phyloP scores from a whole-genome alignment of 2,329 filamentous ascomycete species.

The Keithomyces neogunnii region DNA sequence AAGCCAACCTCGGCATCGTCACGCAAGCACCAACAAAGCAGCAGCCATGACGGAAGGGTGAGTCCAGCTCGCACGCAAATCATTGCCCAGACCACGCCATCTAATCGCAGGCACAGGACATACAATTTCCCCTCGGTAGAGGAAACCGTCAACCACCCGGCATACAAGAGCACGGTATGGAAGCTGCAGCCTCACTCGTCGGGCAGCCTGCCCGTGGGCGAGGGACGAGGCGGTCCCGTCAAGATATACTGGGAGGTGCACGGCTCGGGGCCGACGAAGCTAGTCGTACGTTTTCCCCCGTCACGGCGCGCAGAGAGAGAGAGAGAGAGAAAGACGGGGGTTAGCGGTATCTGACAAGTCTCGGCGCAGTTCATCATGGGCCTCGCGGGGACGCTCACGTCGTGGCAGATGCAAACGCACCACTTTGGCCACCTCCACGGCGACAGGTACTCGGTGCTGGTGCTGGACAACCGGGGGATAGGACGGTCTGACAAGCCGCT shows the following conservation, averaged over 20 bases:
- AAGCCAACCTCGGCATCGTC: neutral
- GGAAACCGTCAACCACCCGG: constrained; percentile 55
- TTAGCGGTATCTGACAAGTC: neutral
- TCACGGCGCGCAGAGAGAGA: neutral
- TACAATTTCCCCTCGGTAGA: constrained; percentile 35
- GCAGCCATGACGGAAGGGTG: neutral
- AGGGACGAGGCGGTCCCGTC: constrained; percentile 64
- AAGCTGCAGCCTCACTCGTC: constrained; percentile 55
- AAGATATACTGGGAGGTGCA: constrained; percentile 75
- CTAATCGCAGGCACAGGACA: constrained; percentile 4
- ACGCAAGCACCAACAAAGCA: neutral
- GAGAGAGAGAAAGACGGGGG: no score
- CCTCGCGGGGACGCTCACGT: constrained; percentile 56
- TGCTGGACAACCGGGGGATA: constrained; percentile 81
- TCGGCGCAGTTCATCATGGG: constrained; percentile 66
- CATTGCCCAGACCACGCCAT: neutral
- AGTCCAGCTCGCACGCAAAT: neutral
- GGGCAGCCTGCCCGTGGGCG: constrained; percentile 57
- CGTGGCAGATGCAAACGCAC: constrained; percentile 78
- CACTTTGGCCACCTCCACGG: constrained; percentile 68
- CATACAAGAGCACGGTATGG: constrained; percentile 61
- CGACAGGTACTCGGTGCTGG: constrained; percentile 61
- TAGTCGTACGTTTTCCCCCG: constrained; percentile 52
- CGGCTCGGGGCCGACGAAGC: constrained; percentile 61
- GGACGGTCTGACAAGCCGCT: constrained; percentile 72